Percentiles rank a stretch among this genome's conserved stretches.
These are phyloP conservation scores for Aspergillus fumigatus DNA, from an alignment of 2,329 filamentous ascomycete genomes.

Conservation along the genomic window DNA sequence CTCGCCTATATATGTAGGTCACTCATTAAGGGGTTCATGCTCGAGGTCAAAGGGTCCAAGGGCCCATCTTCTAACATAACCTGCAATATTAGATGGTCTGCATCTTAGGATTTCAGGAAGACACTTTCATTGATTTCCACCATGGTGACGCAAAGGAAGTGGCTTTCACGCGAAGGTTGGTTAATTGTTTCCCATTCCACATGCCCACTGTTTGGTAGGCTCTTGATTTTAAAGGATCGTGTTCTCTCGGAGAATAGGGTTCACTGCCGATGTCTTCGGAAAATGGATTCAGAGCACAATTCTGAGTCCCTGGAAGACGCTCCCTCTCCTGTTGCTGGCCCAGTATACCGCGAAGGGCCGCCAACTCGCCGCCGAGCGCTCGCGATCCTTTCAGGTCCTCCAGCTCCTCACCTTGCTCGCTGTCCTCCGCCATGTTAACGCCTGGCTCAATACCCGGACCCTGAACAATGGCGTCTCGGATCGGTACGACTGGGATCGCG, in stretches of 20 bases:
- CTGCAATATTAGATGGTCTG: background rate
- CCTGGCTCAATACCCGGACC: conserved; percentile 49
- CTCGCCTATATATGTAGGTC: background rate
- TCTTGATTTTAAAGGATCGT: background rate
- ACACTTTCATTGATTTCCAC: background rate
- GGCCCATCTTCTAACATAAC: background rate
- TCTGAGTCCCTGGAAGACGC: conserved; percentile 60
- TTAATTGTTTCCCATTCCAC: background rate
- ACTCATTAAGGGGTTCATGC: background rate
- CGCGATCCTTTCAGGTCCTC: conserved; percentile 49
- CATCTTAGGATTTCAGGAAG: background rate
- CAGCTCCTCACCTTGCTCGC: conserved; percentile 52
- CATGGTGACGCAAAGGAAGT: conserved; percentile 5
- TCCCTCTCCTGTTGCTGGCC: conserved; percentile 60
- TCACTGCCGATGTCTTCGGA: conserved; percentile 58
- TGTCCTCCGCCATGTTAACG: conserved; percentile 46
- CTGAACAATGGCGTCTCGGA: conserved; percentile 42
- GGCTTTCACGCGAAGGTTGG: conserved; percentile 32
- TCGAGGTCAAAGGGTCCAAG: background rate
- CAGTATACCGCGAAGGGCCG: conserved; percentile 61
- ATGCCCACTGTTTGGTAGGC: background rate
- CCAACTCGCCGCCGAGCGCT: conserved; percentile 51
- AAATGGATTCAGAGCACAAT: conserved; percentile 56
- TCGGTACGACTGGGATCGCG: conserved; percentile 53
- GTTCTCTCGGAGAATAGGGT: conserved; percentile 28